Evolutionary conservation across 2,329 filamentous ascomycete genomes (phyloP).

Genomic region (Penicillium sp.): DNA sequence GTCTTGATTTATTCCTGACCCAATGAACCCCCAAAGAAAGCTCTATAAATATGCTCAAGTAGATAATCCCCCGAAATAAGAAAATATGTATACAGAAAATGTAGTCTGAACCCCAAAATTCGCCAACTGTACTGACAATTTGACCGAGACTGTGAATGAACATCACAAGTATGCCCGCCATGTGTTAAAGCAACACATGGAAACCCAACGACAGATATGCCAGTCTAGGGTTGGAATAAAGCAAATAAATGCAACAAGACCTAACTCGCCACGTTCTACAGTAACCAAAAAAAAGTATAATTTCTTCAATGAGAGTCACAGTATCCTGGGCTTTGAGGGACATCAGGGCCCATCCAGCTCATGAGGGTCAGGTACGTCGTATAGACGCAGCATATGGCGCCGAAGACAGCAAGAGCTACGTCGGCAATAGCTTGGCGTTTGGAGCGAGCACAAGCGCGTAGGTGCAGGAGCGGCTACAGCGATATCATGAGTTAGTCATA

Average conservation of each 20-base stretch:
- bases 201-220: constrained; percentile 15
- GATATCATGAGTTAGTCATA: not conserved
- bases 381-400: constrained; percentile 83
- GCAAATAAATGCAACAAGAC: constrained; percentile 3
- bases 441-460: constrained; percentile 71
- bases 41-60: not conserved
- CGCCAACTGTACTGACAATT: constrained; percentile 9
- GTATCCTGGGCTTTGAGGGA: constrained; percentile 58
- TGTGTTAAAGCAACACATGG: constrained; percentile 8
- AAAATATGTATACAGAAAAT: constrained; percentile 17
- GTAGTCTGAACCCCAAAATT: not conserved
- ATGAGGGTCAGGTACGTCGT: constrained; percentile 82
- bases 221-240: constrained; percentile 12
- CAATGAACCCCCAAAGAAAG: not conserved
- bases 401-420: constrained; percentile 74
- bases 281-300: constrained; percentile 5
- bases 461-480: constrained; percentile 79
- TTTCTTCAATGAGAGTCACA: constrained; percentile 49
- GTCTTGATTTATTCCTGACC: not conserved
- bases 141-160: constrained; percentile 5
- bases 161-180: constrained; percentile 8
- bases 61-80: not conserved
- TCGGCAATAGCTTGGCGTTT: constrained; percentile 68
- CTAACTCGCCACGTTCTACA: constrained; percentile 4
- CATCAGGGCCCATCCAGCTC: constrained; percentile 70